A percentile compares a stretch with the other conserved stretches of the same genome.
Evolutionary conservation across 345 rosid genomes (phyloP).

Genomic region (Carallia pectinifolia): DNA sequence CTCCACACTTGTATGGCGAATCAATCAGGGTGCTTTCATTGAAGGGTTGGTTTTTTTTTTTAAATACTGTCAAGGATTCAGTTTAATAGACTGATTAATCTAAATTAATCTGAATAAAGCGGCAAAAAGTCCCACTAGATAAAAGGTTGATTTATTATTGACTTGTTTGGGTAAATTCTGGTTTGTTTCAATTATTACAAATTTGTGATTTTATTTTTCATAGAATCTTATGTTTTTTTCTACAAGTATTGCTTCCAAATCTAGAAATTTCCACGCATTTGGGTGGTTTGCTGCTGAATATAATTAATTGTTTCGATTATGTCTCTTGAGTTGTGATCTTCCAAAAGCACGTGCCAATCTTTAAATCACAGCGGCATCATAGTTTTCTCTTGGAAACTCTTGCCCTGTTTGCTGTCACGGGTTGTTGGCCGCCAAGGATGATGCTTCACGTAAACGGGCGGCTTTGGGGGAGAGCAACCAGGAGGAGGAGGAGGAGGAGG

Average conservation of each 20-base stretch:
- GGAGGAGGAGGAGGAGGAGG: slow-evolving; percentile 30
- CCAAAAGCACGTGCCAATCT: background rate
- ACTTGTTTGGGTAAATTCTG: background rate
- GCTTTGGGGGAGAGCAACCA: background rate
- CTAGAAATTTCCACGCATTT: background rate
- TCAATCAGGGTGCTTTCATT: no score
- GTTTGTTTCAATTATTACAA: no score
- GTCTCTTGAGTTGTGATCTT: background rate
- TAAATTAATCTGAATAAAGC: no score
- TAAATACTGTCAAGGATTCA: no score
- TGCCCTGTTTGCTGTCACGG: slow-evolving; percentile 95
- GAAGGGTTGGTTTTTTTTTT: no score
- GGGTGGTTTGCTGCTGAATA: background rate
- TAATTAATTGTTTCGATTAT: background rate
- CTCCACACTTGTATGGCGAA: no score
- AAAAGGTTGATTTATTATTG: background rate
- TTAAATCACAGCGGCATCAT: slow-evolving; percentile 34
- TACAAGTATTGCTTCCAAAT: no score
- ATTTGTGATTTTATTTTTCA: no score
- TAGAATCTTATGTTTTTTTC: slow-evolving; percentile 30
- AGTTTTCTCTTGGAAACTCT: slow-evolving; percentile 79
- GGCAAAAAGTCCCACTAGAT: no score
- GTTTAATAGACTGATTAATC: no score
- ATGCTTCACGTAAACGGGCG: background rate
- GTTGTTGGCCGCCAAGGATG: slow-evolving; percentile 44